These are phyloP conservation scores for Penicillium sp. DNA, from an alignment of 2,329 filamentous ascomycete species.

Conservation along the genomic window DNA sequence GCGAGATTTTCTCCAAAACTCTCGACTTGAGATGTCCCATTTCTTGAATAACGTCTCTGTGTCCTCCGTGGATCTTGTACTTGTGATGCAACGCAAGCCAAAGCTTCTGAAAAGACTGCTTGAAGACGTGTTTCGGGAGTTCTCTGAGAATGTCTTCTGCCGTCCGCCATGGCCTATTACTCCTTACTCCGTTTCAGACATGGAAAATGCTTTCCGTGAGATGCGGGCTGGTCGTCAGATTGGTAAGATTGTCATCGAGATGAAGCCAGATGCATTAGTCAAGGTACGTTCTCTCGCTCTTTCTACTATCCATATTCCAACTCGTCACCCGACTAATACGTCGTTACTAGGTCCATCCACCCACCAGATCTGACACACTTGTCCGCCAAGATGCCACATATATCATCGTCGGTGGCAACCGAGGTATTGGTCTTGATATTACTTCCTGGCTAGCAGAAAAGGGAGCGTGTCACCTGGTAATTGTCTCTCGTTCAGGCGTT, in stretches of 20 bases:
- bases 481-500: slow-evolving; percentile 53
- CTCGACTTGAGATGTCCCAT: slow-evolving; percentile 48
- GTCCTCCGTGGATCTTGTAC: slow-evolving; percentile 45
- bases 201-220: slow-evolving; percentile 28
- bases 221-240: slow-evolving; percentile 29
- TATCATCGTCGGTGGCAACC: slow-evolving; percentile 59
- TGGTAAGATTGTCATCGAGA: slow-evolving; percentile 28
- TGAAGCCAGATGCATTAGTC: slow-evolving; percentile 25
- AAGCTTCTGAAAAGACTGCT: slow-evolving; percentile 26
- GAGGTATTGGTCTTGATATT: slow-evolving; percentile 59
- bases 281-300: slow-evolving; percentile 18
- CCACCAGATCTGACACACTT: slow-evolving; percentile 22
- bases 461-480: slow-evolving; percentile 57
- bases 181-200: slow-evolving; percentile 24
- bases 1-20: slow-evolving; percentile 36
- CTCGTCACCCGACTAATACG: not conserved
- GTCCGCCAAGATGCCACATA: slow-evolving; percentile 49
- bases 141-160: slow-evolving; percentile 9
- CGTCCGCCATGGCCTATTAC: slow-evolving; percentile 24
- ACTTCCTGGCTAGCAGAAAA: slow-evolving; percentile 52
- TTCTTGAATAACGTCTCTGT: slow-evolving; percentile 51
- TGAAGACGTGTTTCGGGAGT: slow-evolving; percentile 27
- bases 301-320: not conserved
- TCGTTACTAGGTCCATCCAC: slow-evolving; percentile 21
- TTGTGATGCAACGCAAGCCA: slow-evolving; percentile 27